Evolutionary conservation across 2,329 filamentous ascomycete species (phyloP).

Genomic region (Colletotrichum sp.): DNA sequence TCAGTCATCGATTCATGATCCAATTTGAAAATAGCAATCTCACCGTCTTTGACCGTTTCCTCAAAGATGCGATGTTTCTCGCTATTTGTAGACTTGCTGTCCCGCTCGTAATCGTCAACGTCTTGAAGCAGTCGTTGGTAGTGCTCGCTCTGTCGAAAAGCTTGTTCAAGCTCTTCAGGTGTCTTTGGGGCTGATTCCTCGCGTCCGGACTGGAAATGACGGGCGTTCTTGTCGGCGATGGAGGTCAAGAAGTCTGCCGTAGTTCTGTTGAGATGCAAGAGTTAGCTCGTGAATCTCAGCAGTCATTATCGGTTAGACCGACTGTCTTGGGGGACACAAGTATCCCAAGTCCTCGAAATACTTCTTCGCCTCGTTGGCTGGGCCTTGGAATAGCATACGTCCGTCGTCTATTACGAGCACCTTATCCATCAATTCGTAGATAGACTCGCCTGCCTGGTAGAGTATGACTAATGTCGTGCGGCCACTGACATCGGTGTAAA

Average conservation of each 20-base stretch:
- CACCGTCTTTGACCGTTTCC: conserved; percentile 6
- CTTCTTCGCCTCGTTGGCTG: conserved; percentile 65
- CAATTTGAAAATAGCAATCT: background rate
- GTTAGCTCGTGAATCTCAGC: conserved; percentile 49
- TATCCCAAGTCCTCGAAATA: conserved; percentile 83
- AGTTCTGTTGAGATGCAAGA: conserved; percentile 43
- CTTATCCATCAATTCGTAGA: conserved; percentile 71
- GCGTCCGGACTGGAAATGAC: conserved; percentile 64
- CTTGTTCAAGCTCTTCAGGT: conserved; percentile 63
- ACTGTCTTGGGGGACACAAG: conserved; percentile 52
- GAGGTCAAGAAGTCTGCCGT: conserved; percentile 73
- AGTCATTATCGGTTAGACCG: conserved; percentile 41
- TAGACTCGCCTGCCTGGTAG: conserved; percentile 49
- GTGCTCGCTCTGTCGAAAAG: conserved; percentile 61
- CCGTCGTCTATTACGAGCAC: conserved; percentile 79
- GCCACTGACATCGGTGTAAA: conserved; percentile 79
- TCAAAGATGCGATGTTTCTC: conserved; percentile 19
- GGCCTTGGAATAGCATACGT: conserved; percentile 78
- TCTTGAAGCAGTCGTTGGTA: conserved; percentile 64
- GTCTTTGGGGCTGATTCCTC: conserved; percentile 67
- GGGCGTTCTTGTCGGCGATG: conserved; percentile 69
- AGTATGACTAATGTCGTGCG: conserved; percentile 52
- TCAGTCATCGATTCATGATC: background rate
- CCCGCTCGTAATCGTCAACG: conserved; percentile 45
- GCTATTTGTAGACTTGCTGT: conserved; percentile 41